A percentile compares a stretch with the other conserved stretches of the same genome.
phyloP scores from a whole-genome alignment of 2,329 filamentous ascomycete species.

The Aspergillus sp. region DNA sequence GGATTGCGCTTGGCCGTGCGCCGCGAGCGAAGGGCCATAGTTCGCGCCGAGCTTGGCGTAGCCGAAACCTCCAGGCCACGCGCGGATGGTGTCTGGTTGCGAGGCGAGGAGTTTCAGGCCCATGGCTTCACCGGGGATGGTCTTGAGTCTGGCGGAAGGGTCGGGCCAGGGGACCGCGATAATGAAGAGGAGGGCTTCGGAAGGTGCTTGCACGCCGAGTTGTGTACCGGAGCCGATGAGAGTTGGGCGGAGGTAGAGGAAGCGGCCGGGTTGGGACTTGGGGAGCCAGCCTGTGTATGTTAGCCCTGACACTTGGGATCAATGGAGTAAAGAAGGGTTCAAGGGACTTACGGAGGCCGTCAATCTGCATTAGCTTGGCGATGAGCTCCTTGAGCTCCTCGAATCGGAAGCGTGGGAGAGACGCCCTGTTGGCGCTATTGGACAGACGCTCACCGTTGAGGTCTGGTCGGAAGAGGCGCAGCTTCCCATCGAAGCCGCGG shows the following conservation, averaged over 20 bases:
- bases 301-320: not conserved
- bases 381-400: constrained; percentile 73
- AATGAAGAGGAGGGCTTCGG: constrained; percentile 85
- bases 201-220: constrained; percentile 77
- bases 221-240: constrained; percentile 80
- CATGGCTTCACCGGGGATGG: constrained; percentile 19
- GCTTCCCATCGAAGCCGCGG: constrained; percentile 66
- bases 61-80: constrained; percentile 91
- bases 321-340: no score
- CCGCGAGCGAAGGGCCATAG: constrained; percentile 80
- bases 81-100: constrained; percentile 78
- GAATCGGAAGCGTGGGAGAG: constrained; percentile 72
- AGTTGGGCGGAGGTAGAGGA: constrained; percentile 82
- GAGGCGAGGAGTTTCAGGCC: constrained; percentile 72
- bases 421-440: constrained; percentile 60
- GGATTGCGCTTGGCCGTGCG: constrained; percentile 70
- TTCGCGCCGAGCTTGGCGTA: constrained; percentile 92
- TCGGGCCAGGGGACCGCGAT: constrained; percentile 56
- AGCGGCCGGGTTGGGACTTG: constrained; percentile 58
- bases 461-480: constrained; percentile 75
- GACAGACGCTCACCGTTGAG: constrained; percentile 68
- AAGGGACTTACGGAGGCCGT: constrained; percentile 33
- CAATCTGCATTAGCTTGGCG: constrained; percentile 70
- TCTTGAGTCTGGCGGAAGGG: constrained; percentile 25
- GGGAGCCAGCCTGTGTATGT: constrained; percentile 68